phyloP scores from a whole-genome alignment of 2,329 filamentous ascomycete species.

The Neonectria faginata region DNA sequence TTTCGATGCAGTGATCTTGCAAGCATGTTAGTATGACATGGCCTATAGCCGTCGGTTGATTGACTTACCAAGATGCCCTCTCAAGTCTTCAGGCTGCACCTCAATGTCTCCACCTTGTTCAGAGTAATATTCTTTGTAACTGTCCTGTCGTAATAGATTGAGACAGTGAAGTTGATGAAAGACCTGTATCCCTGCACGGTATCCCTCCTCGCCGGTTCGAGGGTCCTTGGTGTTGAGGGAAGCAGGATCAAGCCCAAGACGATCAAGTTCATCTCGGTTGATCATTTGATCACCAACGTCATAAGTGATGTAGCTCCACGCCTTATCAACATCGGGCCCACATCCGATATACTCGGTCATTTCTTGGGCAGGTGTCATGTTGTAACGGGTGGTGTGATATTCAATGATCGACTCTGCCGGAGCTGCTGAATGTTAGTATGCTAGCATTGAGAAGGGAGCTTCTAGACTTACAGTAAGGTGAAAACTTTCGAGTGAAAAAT shows the following conservation, averaged over 20 bases:
- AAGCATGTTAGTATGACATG: background rate
- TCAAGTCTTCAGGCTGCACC: constrained; percentile 43
- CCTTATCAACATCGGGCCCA: constrained; percentile 66
- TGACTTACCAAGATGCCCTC: constrained; percentile 35
- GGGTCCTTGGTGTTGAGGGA: constrained; percentile 68
- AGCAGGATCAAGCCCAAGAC: constrained; percentile 63
- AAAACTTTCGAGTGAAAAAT: constrained; percentile 9
- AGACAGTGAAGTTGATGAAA: constrained; percentile 67
- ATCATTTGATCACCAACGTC: constrained; percentile 71
- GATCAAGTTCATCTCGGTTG: constrained; percentile 63
- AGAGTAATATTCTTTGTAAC: constrained; percentile 63
- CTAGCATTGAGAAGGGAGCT: rapidly evolving
- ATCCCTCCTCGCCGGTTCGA: constrained; percentile 66
- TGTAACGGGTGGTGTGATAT: constrained; percentile 63
- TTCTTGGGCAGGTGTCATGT: constrained; percentile 59
- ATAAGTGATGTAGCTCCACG: constrained; percentile 65
- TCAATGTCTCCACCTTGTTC: constrained; percentile 61
- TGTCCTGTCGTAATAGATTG: constrained; percentile 60
- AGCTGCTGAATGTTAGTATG: constrained; percentile 48
- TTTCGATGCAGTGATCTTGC: constrained; percentile 45
- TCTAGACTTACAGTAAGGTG: constrained; percentile 31
- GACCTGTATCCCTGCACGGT: constrained; percentile 69
- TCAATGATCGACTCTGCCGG: constrained; percentile 60
- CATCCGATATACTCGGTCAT: constrained; percentile 65
- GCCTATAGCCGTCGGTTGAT: background rate